These are phyloP conservation scores for Linaria vulgaris DNA, from an alignment of 257 asterid species.

Conservation along the genomic window DNA sequence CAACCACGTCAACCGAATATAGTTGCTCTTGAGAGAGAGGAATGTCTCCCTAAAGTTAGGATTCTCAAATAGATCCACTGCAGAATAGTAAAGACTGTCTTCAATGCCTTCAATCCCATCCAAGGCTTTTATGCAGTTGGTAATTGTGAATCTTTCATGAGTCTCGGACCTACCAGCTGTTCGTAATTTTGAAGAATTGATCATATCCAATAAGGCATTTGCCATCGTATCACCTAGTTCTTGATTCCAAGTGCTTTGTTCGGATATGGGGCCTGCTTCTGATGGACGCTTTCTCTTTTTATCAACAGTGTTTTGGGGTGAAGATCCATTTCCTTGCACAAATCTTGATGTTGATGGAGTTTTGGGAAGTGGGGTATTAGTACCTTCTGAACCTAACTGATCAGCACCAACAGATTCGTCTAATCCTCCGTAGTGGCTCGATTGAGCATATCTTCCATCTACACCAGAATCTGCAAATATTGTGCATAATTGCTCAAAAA, in stretches of 20 bases:
- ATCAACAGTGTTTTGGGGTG: conserved; percentile 42
- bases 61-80: conserved; percentile 76
- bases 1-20: conserved; percentile 64
- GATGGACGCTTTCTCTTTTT: conserved; percentile 71
- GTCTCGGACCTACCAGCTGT: conserved; percentile 30
- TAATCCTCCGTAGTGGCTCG: conserved; percentile 83
- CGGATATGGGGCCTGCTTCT: conserved; percentile 45
- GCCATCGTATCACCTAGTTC: conserved; percentile 57
- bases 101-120: conserved; percentile 73
- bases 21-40: conserved; percentile 51
- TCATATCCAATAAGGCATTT: conserved; percentile 59
- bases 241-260: conserved; percentile 45
- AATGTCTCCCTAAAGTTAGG: conserved; percentile 68
- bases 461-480: conserved; percentile 86
- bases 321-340: conserved; percentile 40
- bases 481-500: conserved; percentile 69
- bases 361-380: conserved; percentile 38
- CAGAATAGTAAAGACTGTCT: conserved; percentile 66
- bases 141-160: conserved; percentile 56
- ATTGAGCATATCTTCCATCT: conserved; percentile 90
- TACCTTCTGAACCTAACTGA: conserved; percentile 40
- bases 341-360: conserved; percentile 47
- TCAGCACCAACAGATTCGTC: conserved; percentile 45
- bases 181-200: conserved; percentile 59
- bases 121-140: conserved; percentile 70